phyloP scores from a whole-genome alignment of 1,284 basidiomycete species.

The Lignosus rhinocerotis region DNA sequence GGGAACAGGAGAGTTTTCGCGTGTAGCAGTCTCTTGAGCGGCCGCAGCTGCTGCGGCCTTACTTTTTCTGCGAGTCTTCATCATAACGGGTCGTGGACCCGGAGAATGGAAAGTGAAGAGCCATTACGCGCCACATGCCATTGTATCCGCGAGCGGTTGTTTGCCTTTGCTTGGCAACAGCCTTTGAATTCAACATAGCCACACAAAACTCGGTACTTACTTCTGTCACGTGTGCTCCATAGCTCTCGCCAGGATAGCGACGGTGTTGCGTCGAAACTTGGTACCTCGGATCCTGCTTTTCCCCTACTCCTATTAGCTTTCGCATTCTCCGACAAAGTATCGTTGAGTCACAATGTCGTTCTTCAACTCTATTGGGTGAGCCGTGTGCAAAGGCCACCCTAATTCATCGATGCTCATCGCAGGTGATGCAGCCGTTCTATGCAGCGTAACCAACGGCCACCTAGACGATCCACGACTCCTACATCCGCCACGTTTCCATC shows the following conservation, averaged over 20 bases:
- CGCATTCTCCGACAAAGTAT: background rate
- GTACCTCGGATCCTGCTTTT: background rate
- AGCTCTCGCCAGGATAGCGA: conserved; percentile 17
- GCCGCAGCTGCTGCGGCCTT: conserved; percentile 39
- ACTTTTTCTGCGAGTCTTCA: conserved; percentile 47
- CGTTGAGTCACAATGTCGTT: conserved; percentile 56
- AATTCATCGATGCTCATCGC: conserved; percentile 14
- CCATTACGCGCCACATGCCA: conserved; percentile 16
- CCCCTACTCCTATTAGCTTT: background rate
- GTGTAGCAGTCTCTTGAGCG: conserved; percentile 27
- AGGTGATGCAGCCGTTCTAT: conserved; percentile 58
- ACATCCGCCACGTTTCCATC: conserved; percentile 62
- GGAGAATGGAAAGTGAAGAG: conserved; percentile 12
- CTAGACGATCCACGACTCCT: conserved; percentile 70
- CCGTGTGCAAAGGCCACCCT: background rate
- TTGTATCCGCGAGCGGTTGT: conserved; percentile 23
- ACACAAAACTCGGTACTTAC: conserved; percentile 22
- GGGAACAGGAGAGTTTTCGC: conserved; percentile 27
- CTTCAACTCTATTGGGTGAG: conserved; percentile 76
- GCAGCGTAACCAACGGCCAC: conserved; percentile 61
- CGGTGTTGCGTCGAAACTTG: conserved; percentile 9
- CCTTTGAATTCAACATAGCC: conserved; percentile 30
- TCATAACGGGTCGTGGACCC: conserved; percentile 28
- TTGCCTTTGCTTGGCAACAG: conserved; percentile 29
- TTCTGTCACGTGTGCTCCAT: conserved; percentile 17